Conservation (phyloP, 768 basidiomycete species). For the Calvatia gigantea region DNA sequence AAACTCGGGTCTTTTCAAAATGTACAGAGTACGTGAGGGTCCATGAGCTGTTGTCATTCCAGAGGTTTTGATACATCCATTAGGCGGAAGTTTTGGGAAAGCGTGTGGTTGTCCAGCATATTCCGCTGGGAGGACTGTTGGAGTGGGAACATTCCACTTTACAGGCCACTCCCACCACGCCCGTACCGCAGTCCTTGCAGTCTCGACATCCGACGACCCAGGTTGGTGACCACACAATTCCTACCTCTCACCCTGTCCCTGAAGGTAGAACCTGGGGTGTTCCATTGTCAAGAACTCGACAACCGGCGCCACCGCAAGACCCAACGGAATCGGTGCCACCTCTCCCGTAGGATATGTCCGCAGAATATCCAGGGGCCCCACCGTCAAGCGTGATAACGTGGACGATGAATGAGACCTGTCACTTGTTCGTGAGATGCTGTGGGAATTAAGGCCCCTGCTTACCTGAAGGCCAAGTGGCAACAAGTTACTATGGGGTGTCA, state of each 20-base stretch:
- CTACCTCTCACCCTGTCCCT: background rate
- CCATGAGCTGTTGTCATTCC: slow-evolving; percentile 1
- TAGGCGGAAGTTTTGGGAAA: slow-evolving; percentile 91
- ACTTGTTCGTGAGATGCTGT: background rate
- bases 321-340: background rate
- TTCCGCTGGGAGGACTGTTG: slow-evolving; percentile 80
- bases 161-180: background rate
- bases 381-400: slow-evolving; percentile 6
- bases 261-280: background rate
- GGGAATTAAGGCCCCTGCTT: background rate
- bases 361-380: background rate
- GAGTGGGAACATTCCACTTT: slow-evolving; percentile 46
- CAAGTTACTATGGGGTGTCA: background rate
- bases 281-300: background rate
- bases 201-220: background rate
- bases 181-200: slow-evolving; percentile 39
- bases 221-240: background rate
- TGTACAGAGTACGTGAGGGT: slow-evolving; percentile 73
- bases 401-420: background rate
- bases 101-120: slow-evolving; percentile 94
- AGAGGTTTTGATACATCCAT: slow-evolving; percentile 1
- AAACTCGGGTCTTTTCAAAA: slow-evolving; percentile 86
- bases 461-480: background rate
- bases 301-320: background rate
- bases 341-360: background rate